Conservation (phyloP, 495 filamentous ascomycete genomes). For the Penicillium herquei region DNA sequence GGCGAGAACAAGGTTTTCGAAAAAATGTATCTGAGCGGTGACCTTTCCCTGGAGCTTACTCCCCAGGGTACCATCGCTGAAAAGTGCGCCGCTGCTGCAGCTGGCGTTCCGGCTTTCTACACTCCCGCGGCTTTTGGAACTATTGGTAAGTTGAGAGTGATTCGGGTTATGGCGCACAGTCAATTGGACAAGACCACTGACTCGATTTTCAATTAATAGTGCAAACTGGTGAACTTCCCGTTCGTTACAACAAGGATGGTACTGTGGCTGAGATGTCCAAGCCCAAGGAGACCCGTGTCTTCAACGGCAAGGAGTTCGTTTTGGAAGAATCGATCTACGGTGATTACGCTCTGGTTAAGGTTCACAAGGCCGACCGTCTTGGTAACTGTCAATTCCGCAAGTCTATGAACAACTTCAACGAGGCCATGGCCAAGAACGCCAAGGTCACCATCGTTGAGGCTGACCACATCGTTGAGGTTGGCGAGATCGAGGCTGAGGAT, state of each 20-base stretch:
- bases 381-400: conserved; percentile 91
- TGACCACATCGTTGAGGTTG: conserved; percentile 81
- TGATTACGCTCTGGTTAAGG: conserved; percentile 87
- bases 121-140: conserved; percentile 85
- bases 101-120: conserved; percentile 87
- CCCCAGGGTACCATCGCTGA: conserved; percentile 89
- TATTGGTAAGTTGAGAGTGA: conserved; percentile 40
- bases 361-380: conserved; percentile 79
- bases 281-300: conserved; percentile 80
- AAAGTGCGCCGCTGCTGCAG: conserved; percentile 77
- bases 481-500: conserved; percentile 70
- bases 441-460: conserved; percentile 87
- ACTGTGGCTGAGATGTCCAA: conserved; percentile 67
- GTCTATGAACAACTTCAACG: conserved; percentile 85
- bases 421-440: conserved; percentile 83
- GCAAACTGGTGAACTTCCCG: conserved; percentile 82
- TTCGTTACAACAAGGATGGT: conserved; percentile 75
- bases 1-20: conserved; percentile 91
- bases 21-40: conserved; percentile 76
- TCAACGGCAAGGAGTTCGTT: conserved; percentile 77
- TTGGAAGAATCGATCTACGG: conserved; percentile 81
- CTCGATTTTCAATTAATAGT: conserved; percentile 31
- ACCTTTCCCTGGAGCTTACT: conserved; percentile 80
- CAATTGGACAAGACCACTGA: not conserved
- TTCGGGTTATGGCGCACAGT: too few relatives aligned